Evolutionary conservation across 1,139 yeast species (phyloP).

Genomic region (Zygoascus hellenicus): DNA sequence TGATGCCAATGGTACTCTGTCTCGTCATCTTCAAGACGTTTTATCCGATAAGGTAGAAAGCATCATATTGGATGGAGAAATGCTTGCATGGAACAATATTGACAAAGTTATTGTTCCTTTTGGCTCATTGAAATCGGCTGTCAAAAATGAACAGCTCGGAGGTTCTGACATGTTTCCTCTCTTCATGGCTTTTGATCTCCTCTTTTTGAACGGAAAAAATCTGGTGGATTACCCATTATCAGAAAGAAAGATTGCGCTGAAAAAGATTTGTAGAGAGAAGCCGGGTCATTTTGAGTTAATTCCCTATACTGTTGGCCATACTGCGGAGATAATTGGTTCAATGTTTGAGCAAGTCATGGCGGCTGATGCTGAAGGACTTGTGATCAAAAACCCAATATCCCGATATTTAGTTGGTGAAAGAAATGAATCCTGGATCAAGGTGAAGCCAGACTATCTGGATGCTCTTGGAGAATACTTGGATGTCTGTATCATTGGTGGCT

Average conservation of each 20-base stretch:
- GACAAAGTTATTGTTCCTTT: constrained; percentile 62
- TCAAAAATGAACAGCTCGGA: constrained; percentile 36
- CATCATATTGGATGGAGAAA: constrained; percentile 80
- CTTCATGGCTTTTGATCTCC: constrained; percentile 61
- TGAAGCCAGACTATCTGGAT: constrained; percentile 84
- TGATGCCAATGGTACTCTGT: constrained; percentile 49
- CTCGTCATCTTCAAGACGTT: constrained; percentile 47
- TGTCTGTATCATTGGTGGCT: constrained; percentile 69
- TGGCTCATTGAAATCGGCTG: constrained; percentile 71
- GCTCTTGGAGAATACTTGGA: constrained; percentile 87
- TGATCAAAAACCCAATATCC: constrained; percentile 61
- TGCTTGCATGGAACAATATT: constrained; percentile 77
- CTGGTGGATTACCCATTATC: constrained; percentile 50
- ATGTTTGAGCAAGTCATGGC: constrained; percentile 56
- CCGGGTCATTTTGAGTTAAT: constrained; percentile 55
- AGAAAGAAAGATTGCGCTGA: constrained; percentile 51
- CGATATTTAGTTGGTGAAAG: constrained; percentile 57
- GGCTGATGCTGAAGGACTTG: constrained; percentile 64
- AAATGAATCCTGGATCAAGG: constrained; percentile 67
- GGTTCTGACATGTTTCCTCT: constrained; percentile 8
- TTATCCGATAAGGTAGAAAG: constrained; percentile 41
- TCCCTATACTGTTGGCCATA: constrained; percentile 40
- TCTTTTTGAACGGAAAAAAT: constrained; percentile 60
- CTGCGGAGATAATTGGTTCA: constrained; percentile 48
- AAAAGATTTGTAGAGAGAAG: constrained; percentile 43